A percentile compares a stretch with the other conserved stretches of the same genome.
Conservation (phyloP, 2,329 filamentous ascomycete species). For the Apiospora malaysiana region DNA sequence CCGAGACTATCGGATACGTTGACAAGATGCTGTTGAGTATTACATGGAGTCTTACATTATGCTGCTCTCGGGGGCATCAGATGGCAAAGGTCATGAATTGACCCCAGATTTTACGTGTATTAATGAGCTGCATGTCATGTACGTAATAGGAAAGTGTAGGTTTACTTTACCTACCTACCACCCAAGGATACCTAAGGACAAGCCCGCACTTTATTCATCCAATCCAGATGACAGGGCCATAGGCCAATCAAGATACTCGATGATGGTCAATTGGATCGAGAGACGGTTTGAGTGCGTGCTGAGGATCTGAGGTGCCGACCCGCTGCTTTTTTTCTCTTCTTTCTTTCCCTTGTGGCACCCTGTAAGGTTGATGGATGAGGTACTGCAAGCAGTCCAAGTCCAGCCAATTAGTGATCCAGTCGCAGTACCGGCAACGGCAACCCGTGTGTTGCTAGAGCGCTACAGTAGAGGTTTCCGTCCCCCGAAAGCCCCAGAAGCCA, state of each 20-base stretch:
- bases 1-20: not conserved
- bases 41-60: too few species aligned
- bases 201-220: slow-evolving; percentile 5
- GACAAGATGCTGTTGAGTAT: not conserved
- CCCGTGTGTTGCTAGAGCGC: not conserved
- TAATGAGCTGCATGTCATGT: not conserved
- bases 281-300: not conserved
- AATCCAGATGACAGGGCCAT: not conserved
- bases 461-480: not conserved
- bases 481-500: too few species aligned
- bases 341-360: not conserved
- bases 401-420: not conserved
- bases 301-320: not conserved
- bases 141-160: slow-evolving; percentile 3
- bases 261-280: not conserved
- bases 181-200: too few species aligned
- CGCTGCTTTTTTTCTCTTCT: not conserved
- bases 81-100: not conserved
- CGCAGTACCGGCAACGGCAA: not conserved
- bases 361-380: too few species aligned
- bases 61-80: not conserved
- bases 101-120: too few species aligned
- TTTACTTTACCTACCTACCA: too few species aligned
- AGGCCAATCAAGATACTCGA: not conserved
- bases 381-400: not conserved